A percentile compares a stretch with the other conserved stretches of the same genome.
These are phyloP conservation scores for Colletotrichum sp. DNA, from an alignment of 2,329 filamentous ascomycete genomes.

Conservation along the genomic window DNA sequence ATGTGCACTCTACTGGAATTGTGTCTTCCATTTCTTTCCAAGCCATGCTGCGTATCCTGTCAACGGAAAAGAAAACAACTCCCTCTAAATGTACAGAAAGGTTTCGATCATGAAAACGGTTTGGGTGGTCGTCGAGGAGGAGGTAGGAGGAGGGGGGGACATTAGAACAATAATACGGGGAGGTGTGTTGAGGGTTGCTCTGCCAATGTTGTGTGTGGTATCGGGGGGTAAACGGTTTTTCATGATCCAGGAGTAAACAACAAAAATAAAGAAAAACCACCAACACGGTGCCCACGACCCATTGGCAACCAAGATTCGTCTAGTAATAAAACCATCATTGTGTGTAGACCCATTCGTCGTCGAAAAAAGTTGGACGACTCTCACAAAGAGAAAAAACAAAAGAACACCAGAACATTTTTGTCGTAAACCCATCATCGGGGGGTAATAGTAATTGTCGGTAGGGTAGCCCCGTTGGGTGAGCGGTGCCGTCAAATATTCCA, in stretches of 20 bases:
- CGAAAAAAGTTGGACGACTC: background rate
- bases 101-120: conserved; percentile 7
- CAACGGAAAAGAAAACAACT: conserved; percentile 14
- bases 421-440: background rate
- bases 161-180: conserved; percentile 24
- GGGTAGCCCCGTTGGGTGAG: background rate
- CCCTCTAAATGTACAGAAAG: conserved; percentile 23
- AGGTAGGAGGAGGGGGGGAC: background rate
- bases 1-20: conserved; percentile 23
- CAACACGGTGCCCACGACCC: background rate
- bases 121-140: background rate
- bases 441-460: background rate
- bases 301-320: background rate
- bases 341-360: background rate
- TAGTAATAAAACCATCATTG: background rate
- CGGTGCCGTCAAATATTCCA: background rate
- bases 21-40: conserved; percentile 23
- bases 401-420: background rate
- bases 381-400: background rate
- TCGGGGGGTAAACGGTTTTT: conserved; percentile 3
- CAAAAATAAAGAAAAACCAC: conserved; percentile 1
- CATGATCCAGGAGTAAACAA: background rate
- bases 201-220: conserved; percentile 16
- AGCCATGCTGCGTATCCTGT: conserved; percentile 20
- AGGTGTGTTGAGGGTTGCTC: background rate